Conservation (phyloP, 495 filamentous ascomycete genomes). For the Daldinia caldariorum region DNA sequence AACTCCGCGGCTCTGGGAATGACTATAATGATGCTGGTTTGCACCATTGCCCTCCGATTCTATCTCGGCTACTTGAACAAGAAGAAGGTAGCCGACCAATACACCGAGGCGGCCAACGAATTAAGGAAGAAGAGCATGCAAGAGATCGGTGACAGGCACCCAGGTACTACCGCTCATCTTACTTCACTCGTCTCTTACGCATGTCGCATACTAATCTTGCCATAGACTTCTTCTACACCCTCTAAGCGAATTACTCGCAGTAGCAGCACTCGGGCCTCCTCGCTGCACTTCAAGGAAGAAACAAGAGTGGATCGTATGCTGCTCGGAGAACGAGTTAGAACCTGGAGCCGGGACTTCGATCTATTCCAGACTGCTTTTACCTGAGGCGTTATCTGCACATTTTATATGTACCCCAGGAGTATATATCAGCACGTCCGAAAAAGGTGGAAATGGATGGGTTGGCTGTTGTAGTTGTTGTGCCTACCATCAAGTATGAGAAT, state of each 20-base stretch:
- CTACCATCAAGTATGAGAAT: background rate
- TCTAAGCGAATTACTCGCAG: background rate
- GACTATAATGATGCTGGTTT: slow-evolving; percentile 35
- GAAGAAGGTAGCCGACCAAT: slow-evolving; percentile 37
- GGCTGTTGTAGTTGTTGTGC: background rate
- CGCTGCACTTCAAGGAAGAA: background rate
- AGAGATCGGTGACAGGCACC: slow-evolving; percentile 40
- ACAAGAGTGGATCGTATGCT: background rate
- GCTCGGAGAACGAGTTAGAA: background rate
- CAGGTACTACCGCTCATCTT: slow-evolving; percentile 20
- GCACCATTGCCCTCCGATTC: slow-evolving; percentile 17
- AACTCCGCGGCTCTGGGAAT: slow-evolving; percentile 35
- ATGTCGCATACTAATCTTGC: background rate
- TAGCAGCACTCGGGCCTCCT: background rate
- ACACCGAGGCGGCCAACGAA: slow-evolving; percentile 16
- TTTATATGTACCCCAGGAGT: background rate
- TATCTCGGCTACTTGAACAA: slow-evolving; percentile 37
- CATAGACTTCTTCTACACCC: slow-evolving; percentile 38
- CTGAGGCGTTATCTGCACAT: background rate
- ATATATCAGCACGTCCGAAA: background rate
- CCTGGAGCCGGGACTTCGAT: slow-evolving; percentile 5
- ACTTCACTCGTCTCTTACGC: background rate
- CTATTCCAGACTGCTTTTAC: background rate
- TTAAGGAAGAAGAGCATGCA: slow-evolving; percentile 33
- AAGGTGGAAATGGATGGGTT: background rate